Conservation (phyloP, 1,284 basidiomycete genomes). For the Puccinia triticina region DNA sequence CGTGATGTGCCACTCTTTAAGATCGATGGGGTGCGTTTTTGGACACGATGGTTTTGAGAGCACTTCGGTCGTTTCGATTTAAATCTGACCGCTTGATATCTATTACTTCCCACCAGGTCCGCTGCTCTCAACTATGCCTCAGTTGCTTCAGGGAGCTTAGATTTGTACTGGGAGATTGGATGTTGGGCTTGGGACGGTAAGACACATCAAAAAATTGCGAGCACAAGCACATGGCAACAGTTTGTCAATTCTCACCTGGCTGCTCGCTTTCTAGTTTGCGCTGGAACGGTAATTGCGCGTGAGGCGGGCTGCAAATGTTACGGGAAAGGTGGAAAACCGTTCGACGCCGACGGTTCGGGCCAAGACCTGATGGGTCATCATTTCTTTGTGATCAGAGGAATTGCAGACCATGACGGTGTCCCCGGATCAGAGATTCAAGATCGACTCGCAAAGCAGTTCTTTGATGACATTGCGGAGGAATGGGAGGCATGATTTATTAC, state of each 20-base stretch:
- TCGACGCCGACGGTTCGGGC: constrained; percentile 48
- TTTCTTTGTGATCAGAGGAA: constrained; percentile 55
- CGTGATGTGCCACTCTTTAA: constrained; percentile 82
- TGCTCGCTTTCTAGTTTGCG: constrained; percentile 62
- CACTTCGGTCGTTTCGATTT: not conserved
- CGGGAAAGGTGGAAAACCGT: constrained; percentile 58
- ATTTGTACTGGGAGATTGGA: constrained; percentile 60
- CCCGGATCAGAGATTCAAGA: constrained; percentile 41
- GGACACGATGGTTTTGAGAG: not conserved
- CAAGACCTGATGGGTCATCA: constrained; percentile 56
- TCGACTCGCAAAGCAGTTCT: constrained; percentile 40
- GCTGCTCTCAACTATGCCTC: constrained; percentile 58
- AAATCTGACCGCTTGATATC: not conserved
- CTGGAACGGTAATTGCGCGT: constrained; percentile 87
- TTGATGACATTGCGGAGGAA: constrained; percentile 36
- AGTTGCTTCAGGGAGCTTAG: constrained; percentile 57
- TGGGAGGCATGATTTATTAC: constrained; percentile 37
- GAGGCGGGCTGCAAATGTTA: constrained; percentile 82
- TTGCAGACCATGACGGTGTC: constrained; percentile 27
- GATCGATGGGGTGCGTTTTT: constrained; percentile 71
- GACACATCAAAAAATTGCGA: not conserved
- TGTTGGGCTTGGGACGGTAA: constrained; percentile 58
- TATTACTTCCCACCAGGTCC: constrained; percentile 52
- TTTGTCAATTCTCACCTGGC: too few species aligned
- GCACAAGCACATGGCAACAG: not conserved